Conservation (phyloP, 257 asterid genomes). For the Rauvolfia tetraphylla region DNA sequence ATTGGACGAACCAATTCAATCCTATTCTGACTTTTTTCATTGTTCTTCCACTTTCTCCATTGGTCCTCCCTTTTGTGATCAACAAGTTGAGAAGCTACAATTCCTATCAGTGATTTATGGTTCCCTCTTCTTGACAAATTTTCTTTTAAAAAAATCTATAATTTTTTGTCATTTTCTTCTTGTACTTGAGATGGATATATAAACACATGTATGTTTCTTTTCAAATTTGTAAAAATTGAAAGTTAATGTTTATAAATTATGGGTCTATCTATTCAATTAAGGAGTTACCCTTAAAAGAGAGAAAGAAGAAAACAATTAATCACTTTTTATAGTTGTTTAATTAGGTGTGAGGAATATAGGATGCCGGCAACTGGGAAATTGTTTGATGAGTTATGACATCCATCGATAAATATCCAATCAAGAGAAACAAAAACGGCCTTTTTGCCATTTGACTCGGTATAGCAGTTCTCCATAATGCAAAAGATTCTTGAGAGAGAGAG, state of each 20-base stretch:
- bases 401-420: not conserved
- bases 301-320: too few species aligned
- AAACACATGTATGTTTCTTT: too few species aligned
- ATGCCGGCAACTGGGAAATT: not conserved
- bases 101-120: too few species aligned
- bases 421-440: not conserved
- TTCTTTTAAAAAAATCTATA: not conserved
- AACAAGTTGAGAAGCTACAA: not conserved
- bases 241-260: too few species aligned
- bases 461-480: too few species aligned
- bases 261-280: too few species aligned
- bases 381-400: not conserved
- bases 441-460: not conserved
- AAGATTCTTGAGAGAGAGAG: too few species aligned
- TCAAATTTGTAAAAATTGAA: too few species aligned
- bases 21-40: not conserved
- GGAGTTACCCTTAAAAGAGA: too few species aligned
- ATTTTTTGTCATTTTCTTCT: not conserved
- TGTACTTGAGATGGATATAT: too few species aligned
- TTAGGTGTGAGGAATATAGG: not conserved
- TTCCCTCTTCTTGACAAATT: too few species aligned
- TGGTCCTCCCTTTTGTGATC: not conserved
- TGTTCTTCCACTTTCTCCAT: not conserved
- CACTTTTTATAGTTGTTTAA: too few species aligned
- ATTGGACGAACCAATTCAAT: not conserved